Conservation (phyloP, 1,284 basidiomycete species). For the Mycena sp. region DNA sequence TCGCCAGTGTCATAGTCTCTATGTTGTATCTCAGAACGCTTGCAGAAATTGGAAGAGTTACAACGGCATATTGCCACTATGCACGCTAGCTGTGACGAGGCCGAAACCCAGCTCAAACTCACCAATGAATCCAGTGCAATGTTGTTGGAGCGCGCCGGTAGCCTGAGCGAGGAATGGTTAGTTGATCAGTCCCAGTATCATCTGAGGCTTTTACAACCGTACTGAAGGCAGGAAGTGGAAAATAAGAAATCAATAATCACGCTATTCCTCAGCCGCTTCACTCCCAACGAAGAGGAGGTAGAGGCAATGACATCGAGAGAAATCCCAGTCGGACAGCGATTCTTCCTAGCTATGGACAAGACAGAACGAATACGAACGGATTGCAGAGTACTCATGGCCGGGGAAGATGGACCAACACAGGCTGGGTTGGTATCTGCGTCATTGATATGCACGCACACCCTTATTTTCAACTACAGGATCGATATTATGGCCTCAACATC, state of each 20-base stretch:
- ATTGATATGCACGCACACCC: not conserved
- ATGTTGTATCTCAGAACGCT: conserved; percentile 19
- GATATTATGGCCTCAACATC: conserved; percentile 91
- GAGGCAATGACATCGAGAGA: conserved; percentile 83
- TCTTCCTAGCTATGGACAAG: conserved; percentile 91
- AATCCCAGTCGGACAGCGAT: conserved; percentile 73
- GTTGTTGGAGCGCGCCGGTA: conserved; percentile 89
- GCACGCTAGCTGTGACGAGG: conserved; percentile 84
- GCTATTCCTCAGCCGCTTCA: conserved; percentile 88
- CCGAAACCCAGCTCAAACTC: conserved; percentile 78
- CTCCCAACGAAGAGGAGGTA: conserved; percentile 78
- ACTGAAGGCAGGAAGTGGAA: conserved; percentile 71
- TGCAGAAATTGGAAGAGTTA: conserved; percentile 81
- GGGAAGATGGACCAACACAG: conserved; percentile 82
- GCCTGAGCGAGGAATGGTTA: conserved; percentile 82
- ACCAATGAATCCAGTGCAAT: conserved; percentile 85
- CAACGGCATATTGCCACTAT: conserved; percentile 82
- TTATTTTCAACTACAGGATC: conserved; percentile 55
- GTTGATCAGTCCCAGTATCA: conserved; percentile 29
- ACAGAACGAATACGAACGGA: conserved; percentile 86
- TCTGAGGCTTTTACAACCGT: conserved; percentile 9
- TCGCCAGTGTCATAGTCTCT: conserved; percentile 27
- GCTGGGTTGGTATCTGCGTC: conserved; percentile 70
- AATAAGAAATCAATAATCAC: conserved; percentile 79
- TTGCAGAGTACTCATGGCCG: conserved; percentile 88